A percentile compares a stretch with the other conserved stretches of the same genome.
These are phyloP conservation scores for Strobilomyces dryophilus DNA, from an alignment of 768 basidiomycete species.

Conservation along the genomic window DNA sequence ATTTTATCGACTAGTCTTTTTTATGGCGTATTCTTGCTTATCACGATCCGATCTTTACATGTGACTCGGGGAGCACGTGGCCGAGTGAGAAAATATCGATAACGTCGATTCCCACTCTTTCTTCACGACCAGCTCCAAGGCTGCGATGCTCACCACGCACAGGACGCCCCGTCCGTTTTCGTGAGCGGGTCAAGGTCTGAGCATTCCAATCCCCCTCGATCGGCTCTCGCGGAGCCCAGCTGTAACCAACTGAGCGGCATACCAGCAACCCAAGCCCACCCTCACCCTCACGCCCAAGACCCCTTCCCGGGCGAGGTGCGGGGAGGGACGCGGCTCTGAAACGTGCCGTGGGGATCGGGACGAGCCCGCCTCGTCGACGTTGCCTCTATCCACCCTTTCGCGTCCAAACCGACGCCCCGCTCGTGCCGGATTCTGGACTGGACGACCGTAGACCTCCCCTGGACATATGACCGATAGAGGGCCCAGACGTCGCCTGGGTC, in stretches of 20 bases:
- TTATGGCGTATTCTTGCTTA: not conserved
- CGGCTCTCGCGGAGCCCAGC: conserved; percentile 59
- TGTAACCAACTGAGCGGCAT: conserved; percentile 55
- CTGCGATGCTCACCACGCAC: conserved; percentile 66
- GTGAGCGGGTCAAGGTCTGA: conserved; percentile 86
- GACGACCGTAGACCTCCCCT: too few species aligned
- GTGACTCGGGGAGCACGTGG: too few species aligned
- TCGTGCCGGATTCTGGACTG: not conserved
- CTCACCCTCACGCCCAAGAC: conserved; percentile 42
- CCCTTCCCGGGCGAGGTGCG: conserved; percentile 25
- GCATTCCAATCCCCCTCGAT: conserved; percentile 58
- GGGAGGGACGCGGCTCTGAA: conserved; percentile 37
- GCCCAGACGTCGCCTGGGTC: not conserved
- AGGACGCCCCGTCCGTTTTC: conserved; percentile 37
- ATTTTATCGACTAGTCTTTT: not conserved
- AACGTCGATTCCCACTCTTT: not conserved
- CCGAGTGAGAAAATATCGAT: not conserved
- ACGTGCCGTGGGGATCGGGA: conserved; percentile 57
- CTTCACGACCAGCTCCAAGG: conserved; percentile 45
- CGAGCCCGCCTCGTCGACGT: conserved; percentile 14
- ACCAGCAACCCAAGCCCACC: conserved; percentile 60
- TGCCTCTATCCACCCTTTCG: conserved; percentile 12
- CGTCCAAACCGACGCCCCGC: conserved; percentile 7
- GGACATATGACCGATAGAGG: not conserved
- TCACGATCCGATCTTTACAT: too few species aligned